Conservation (phyloP, 176 grass and related monocot genomes). For the Urochloa ruziziensis region DNA sequence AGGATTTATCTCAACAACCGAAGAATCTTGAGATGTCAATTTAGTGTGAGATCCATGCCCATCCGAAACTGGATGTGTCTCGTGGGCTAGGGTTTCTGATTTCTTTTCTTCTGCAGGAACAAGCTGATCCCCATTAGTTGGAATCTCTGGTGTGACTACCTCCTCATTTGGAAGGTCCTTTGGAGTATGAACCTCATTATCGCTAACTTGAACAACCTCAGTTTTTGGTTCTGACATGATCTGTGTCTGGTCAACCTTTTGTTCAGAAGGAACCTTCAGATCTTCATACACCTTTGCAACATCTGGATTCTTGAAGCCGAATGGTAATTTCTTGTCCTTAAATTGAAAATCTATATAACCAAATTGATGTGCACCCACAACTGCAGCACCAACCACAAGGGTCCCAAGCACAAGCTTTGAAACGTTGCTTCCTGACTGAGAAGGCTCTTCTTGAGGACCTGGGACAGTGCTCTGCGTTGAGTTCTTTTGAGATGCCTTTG, state of each 20-base stretch:
- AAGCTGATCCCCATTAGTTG: constrained; percentile 30
- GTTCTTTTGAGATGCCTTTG: constrained; percentile 60
- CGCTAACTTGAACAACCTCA: constrained; percentile 34
- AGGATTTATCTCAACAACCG: constrained; percentile 34
- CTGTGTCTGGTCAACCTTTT: constrained; percentile 38
- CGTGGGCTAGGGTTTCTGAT: constrained; percentile 32
- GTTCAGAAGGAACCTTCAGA: constrained; percentile 47
- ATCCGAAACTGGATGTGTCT: constrained; percentile 23
- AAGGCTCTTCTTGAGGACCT: constrained; percentile 42
- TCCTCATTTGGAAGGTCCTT: constrained; percentile 33
- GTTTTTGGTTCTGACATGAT: constrained; percentile 33
- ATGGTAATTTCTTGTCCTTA: constrained; percentile 46
- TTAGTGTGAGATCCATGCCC: constrained; percentile 41
- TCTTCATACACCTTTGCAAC: constrained; percentile 38
- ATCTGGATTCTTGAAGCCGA: constrained; percentile 27
- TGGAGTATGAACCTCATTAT: constrained; percentile 34
- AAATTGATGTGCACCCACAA: constrained; percentile 64
- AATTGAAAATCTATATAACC: constrained; percentile 61
- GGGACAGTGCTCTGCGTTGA: constrained; percentile 48
- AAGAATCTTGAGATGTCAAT: constrained; percentile 26
- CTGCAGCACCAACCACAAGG: constrained; percentile 59
- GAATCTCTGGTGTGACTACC: constrained; percentile 15
- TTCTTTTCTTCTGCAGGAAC: constrained; percentile 41
- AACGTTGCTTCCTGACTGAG: constrained; percentile 53
- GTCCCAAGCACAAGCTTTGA: constrained; percentile 70